Evolutionary conservation across 495 filamentous ascomycete species (phyloP).

Genomic region (Trichoderma parareesei): DNA sequence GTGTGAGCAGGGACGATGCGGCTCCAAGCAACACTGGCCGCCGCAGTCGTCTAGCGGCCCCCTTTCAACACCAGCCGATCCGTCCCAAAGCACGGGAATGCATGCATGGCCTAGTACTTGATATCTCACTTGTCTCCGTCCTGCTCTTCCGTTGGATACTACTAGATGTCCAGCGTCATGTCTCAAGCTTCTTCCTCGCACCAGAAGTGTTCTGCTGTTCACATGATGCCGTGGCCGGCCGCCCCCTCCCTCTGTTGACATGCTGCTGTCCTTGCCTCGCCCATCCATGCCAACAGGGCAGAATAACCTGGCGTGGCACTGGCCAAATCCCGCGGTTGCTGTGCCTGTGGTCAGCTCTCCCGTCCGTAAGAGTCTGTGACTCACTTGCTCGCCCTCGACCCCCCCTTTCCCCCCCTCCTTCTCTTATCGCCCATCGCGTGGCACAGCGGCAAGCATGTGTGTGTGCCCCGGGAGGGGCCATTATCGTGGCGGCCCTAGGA

Average conservation of each 20-base stretch:
- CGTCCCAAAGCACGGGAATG: conserved; percentile 8
- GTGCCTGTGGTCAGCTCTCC: conserved; percentile 2
- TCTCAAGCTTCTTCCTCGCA: neutral
- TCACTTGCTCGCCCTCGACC: neutral
- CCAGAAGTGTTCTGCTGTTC: neutral
- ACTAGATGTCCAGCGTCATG: neutral
- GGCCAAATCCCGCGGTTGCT: conserved; percentile 3
- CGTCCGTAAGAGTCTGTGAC: neutral
- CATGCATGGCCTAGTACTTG: conserved; percentile 4
- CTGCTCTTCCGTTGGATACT: neutral
- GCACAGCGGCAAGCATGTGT: neutral
- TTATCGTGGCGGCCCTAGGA: too few relatives aligned
- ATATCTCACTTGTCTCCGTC: conserved; percentile 7
- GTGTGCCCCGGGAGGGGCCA: too few relatives aligned
- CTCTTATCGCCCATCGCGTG: conserved; percentile 8
- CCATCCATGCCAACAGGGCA: neutral
- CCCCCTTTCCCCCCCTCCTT: neutral
- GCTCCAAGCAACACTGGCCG: neutral
- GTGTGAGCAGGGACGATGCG: neutral
- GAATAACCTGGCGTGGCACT: neutral
- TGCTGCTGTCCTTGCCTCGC: neutral
- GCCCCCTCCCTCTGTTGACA: neutral
- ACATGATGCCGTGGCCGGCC: neutral
- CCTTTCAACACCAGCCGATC: neutral
- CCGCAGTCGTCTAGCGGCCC: neutral